A percentile compares a stretch with the other conserved stretches of the same genome.
Conservation (phyloP, 2,329 filamentous ascomycete genomes). For the Waltergamsia citrina region DNA sequence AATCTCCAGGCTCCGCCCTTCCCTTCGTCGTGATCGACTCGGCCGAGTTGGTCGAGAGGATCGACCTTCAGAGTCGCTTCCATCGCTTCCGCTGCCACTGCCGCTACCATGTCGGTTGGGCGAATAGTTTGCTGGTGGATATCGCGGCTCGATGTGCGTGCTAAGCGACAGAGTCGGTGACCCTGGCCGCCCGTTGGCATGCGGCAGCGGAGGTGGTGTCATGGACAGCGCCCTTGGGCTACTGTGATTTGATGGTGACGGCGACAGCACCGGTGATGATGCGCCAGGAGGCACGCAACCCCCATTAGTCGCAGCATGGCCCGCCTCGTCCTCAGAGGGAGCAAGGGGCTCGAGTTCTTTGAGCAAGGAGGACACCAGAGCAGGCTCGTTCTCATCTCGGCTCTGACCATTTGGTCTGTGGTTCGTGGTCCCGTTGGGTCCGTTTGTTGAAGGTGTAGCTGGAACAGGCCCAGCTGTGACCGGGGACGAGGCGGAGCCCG, state of each 20-base stretch:
- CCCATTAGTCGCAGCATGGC: constrained; percentile 11
- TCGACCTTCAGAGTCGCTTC: constrained; percentile 34
- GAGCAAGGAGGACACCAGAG: constrained; percentile 77
- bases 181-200: constrained; percentile 41
- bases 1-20: constrained; percentile 33
- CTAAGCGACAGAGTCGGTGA: constrained; percentile 60
- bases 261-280: constrained; percentile 57
- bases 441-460: constrained; percentile 1
- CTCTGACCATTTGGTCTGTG: not conserved
- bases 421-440: constrained; percentile 1
- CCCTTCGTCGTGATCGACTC: constrained; percentile 13
- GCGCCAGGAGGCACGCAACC: constrained; percentile 22
- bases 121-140: constrained; percentile 67
- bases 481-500: constrained; percentile 20
- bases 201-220: constrained; percentile 59
- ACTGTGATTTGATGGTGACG: constrained; percentile 52
- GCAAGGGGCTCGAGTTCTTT: constrained; percentile 73
- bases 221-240: constrained; percentile 58
- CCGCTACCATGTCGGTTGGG: constrained; percentile 25
- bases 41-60: no score
- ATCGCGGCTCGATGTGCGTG: constrained; percentile 63
- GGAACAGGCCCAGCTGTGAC: constrained; percentile 14
- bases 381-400: constrained; percentile 46
- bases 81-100: constrained; percentile 22
- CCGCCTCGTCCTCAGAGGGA: constrained; percentile 46